phyloP scores from a whole-genome alignment of 306 rosid genomes.

The Mimosa pudica region DNA sequence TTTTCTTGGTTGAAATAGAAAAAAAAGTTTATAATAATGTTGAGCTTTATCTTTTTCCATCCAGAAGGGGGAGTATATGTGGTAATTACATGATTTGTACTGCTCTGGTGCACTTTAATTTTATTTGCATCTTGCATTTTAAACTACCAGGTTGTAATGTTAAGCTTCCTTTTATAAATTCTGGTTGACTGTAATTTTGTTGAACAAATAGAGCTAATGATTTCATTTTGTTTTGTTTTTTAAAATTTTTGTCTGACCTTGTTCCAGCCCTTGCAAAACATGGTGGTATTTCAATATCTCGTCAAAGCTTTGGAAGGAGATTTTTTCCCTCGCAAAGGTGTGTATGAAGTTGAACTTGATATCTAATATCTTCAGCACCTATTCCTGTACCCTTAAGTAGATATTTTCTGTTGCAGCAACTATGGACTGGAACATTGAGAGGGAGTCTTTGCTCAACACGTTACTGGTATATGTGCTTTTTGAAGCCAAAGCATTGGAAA shows the following conservation, averaged over 20 bases:
- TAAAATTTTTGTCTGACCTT: conserved; percentile 8
- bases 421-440: conserved; percentile 64
- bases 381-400: conserved; percentile 30
- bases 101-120: not conserved
- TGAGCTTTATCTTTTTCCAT: not conserved
- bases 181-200: not conserved
- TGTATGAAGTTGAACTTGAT: conserved; percentile 49
- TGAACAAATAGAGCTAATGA: conserved; percentile 6
- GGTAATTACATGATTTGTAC: not conserved
- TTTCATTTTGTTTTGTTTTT: not conserved
- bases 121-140: conserved; percentile 11
- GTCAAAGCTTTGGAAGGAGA: conserved; percentile 72
- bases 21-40: not conserved
- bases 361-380: conserved; percentile 17
- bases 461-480: conserved; percentile 60
- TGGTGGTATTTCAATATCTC: conserved; percentile 81
- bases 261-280: conserved; percentile 60
- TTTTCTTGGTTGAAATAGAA: not conserved
- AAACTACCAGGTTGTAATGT: conserved; percentile 5
- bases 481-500: conserved; percentile 27
- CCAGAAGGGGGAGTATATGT: not conserved
- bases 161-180: conserved; percentile 6
- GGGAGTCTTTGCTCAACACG: conserved; percentile 78
- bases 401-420: conserved; percentile 59
- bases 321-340: conserved; percentile 62